A percentile compares a stretch with the other conserved stretches of the same genome.
These are phyloP conservation scores for Danielia reshetovae DNA, from an alignment of 805 yeast genomes.

Conservation along the genomic window DNA sequence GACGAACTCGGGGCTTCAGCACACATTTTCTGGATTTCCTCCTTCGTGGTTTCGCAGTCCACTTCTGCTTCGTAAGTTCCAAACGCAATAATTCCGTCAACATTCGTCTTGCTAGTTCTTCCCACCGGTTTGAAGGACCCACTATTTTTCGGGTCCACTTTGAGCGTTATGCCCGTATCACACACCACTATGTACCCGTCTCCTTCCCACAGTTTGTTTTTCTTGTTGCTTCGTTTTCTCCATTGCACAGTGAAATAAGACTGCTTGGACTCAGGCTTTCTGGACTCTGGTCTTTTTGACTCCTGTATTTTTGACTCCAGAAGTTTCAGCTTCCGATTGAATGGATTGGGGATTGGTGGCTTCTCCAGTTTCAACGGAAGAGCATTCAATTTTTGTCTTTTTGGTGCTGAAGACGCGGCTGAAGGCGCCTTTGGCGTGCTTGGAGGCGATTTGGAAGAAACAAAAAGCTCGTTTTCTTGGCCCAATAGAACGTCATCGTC, in stretches of 20 bases:
- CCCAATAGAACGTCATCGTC: too few species aligned
- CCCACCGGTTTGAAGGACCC: conserved; percentile 18
- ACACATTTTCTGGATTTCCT: conserved; percentile 2
- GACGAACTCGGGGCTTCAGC: not conserved
- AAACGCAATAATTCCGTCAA: conserved; percentile 36
- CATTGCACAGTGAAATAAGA: conserved; percentile 48
- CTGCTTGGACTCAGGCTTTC: too few species aligned
- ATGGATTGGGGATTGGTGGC: too few species aligned
- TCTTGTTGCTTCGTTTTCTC: conserved; percentile 69
- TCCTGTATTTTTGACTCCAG: too few species aligned
- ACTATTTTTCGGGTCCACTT: conserved; percentile 26
- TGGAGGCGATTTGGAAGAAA: too few species aligned
- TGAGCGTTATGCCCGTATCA: conserved; percentile 23
- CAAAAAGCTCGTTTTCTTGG: too few species aligned
- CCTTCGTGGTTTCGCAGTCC: conserved; percentile 27
- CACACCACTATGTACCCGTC: conserved; percentile 60
- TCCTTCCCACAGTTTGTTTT: conserved; percentile 93
- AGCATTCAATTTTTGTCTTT: too few species aligned
- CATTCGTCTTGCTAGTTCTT: conserved; percentile 9
- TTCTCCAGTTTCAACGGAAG: too few species aligned
- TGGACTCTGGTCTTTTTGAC: too few species aligned
- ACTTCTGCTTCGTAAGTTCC: conserved; percentile 64
- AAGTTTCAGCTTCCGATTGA: too few species aligned
- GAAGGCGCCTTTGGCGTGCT: too few species aligned
- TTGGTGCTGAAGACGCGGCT: too few species aligned